Percentiles rank a stretch among this genome's conserved stretches.
Evolutionary conservation across 2,329 filamentous ascomycete species (phyloP).

Genomic region (Exophiala lecanii-corni): DNA sequence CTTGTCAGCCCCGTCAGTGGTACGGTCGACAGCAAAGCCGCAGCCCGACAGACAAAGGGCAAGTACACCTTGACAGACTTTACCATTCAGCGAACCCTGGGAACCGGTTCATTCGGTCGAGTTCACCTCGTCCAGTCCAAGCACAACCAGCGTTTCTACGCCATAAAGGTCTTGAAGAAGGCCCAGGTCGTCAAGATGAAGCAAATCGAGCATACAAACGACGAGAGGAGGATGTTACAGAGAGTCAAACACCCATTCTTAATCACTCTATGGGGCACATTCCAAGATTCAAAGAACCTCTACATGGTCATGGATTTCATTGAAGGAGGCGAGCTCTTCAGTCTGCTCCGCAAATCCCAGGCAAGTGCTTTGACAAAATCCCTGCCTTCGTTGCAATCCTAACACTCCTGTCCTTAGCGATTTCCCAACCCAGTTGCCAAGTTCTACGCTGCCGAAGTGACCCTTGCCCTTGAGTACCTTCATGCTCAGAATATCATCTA

Average conservation of each 20-base stretch:
- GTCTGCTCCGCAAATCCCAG: slow-evolving; percentile 85
- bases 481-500: slow-evolving; percentile 97
- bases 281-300: slow-evolving; percentile 88
- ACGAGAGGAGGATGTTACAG: slow-evolving; percentile 91
- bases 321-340: slow-evolving; percentile 96
- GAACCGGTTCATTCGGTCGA: slow-evolving; percentile 93
- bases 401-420: slow-evolving; percentile 58
- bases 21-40: slow-evolving; percentile 32
- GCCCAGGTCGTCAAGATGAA: slow-evolving; percentile 99
- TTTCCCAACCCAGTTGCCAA: slow-evolving; percentile 99
- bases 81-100: slow-evolving; percentile 80
- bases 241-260: slow-evolving; percentile 97
- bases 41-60: slow-evolving; percentile 74
- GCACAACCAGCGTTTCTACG: slow-evolving; percentile 97
- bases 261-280: slow-evolving; percentile 97
- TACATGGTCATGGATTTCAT: slow-evolving; percentile 99
- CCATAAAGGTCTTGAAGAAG: slow-evolving; percentile 98
- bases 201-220: slow-evolving; percentile 98
- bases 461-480: slow-evolving; percentile 88
- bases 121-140: slow-evolving; percentile 96
- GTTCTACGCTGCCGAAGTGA: slow-evolving; percentile 97
- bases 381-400: slow-evolving; percentile 3
- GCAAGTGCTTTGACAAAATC: slow-evolving; percentile 43
- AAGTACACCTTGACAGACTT: slow-evolving; percentile 96
- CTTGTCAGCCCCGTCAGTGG: slow-evolving; percentile 18